Evolutionary conservation across 495 filamentous ascomycete genomes (phyloP), one percentile per base, ranked within the genome.

Genomic region (Extremus antarcticus): DNA sequence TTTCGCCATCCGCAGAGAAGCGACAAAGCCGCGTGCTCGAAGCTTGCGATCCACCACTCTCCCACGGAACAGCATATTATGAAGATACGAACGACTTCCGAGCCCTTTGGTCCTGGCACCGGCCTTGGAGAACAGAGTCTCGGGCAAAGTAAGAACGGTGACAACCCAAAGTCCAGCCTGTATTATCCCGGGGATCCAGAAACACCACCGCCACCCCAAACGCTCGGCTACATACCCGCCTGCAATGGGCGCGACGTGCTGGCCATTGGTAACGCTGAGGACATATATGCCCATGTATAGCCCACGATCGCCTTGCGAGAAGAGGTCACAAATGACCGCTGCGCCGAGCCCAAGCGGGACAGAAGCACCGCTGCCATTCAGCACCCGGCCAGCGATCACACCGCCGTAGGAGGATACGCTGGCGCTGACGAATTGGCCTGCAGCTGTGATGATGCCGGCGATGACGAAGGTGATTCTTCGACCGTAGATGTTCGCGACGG

Each of bases 151-250:
- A 17, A 67, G 60, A n/a, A 67, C 25, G 41, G 57, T 56, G 17
- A 66, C 16, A 7, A 63, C 46, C 45, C 56, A 61, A 16, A 55
- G 53, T 13, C 47, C 45, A 3, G 53, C 58, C 21, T 51, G 52
- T 41, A 64, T 50, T 38, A 64, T 63, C 16, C 49, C 59, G 0
- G 65, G 63, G 13, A 68, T 63, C 43, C 58, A 65, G 50, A 63
- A 66, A 39, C 57, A 59, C 55, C 60, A 63, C 2, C 62, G 60
- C 66, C 66, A 68, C 13, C 59, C 59, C 3, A 66, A 45, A n/a
- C 47, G 51, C 16, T 63, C 25, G 11, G 60, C 63, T 15, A 66
- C 56, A 24, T 57, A 66, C 1, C 65, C 66, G 16, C 62, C 66
- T 41, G 61, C 55, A 40, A 68, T 51, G 11, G 64, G 56, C 17